Evolutionary conservation across 306 rosid genomes (phyloP).

Genomic region (Ziziphus jujuba): DNA sequence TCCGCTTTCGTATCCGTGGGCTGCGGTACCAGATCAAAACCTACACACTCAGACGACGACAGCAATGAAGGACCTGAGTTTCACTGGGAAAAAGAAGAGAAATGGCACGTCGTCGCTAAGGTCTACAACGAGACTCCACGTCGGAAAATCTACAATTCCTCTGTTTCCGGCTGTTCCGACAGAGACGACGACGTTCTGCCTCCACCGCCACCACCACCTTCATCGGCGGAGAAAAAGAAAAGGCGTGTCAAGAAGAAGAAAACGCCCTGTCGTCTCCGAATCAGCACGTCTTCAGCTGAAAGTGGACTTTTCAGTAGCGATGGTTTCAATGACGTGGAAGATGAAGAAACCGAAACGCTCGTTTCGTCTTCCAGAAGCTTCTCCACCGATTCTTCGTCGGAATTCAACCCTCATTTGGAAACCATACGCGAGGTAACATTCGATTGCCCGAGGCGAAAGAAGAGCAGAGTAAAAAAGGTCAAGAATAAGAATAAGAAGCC

Average conservation of each 20-base stretch:
- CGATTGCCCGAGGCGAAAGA: neutral
- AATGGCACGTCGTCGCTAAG: slow-evolving; percentile 54
- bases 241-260: slow-evolving; percentile 36
- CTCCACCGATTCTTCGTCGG: slow-evolving; percentile 39
- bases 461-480: too few species aligned
- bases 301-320: slow-evolving; percentile 52
- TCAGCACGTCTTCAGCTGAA: slow-evolving; percentile 58
- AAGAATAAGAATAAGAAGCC: slow-evolving; percentile 16
- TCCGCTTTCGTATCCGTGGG: slow-evolving; percentile 33
- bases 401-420: slow-evolving; percentile 24
- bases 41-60: slow-evolving; percentile 47
- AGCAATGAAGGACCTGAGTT: slow-evolving; percentile 9
- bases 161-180: slow-evolving; percentile 32
- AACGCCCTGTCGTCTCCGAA: slow-evolving; percentile 28
- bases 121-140: slow-evolving; percentile 32
- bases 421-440: slow-evolving; percentile 30
- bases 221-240: slow-evolving; percentile 16
- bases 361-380: slow-evolving; percentile 56
- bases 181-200: slow-evolving; percentile 23
- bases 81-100: slow-evolving; percentile 44
- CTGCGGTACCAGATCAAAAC: slow-evolving; percentile 31
- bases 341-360: slow-evolving; percentile 58
- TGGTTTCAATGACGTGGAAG: slow-evolving; percentile 24
- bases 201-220: slow-evolving; percentile 29
- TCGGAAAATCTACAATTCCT: slow-evolving; percentile 50